Evolutionary conservation across 306 rosid species (phyloP).

Genomic region (Delonix regia): DNA sequence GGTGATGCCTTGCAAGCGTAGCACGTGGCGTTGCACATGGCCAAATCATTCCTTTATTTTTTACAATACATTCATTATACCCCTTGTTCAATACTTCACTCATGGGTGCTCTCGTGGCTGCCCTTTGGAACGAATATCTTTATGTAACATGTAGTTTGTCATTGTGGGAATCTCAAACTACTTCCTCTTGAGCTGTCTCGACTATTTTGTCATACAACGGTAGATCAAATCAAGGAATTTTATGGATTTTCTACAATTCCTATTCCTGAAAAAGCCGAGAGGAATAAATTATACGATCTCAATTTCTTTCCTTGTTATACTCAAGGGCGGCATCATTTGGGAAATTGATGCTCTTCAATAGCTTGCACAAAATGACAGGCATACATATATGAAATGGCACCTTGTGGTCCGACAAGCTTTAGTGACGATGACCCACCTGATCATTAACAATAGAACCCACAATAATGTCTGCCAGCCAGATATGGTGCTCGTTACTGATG

Average conservation of each 20-base stretch:
- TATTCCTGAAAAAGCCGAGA: not conserved
- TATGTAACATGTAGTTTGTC: not conserved
- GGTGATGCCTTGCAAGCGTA: not conserved
- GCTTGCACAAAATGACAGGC: not conserved
- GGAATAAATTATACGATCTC: not conserved
- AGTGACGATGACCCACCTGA: not conserved
- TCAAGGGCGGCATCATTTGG: not conserved
- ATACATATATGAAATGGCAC: not conserved
- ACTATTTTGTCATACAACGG: not conserved
- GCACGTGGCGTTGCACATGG: constrained; percentile 19
- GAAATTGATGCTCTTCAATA: not conserved
- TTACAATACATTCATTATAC: too few relatives aligned
- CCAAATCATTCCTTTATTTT: not conserved
- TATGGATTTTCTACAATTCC: not conserved
- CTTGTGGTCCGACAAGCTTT: not conserved
- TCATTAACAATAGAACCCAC: not conserved
- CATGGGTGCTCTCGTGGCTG: not conserved
- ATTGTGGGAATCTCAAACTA: not conserved
- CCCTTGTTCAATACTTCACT: not conserved
- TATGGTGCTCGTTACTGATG: not conserved
- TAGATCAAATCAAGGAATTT: not conserved
- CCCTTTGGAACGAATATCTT: not conserved
- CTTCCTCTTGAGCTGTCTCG: not conserved
- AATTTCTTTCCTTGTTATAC: not conserved
- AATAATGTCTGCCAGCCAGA: not conserved